phyloP scores from a whole-genome alignment of 176 grass and related monocot genomes.

The Saccharum spontaneum region DNA sequence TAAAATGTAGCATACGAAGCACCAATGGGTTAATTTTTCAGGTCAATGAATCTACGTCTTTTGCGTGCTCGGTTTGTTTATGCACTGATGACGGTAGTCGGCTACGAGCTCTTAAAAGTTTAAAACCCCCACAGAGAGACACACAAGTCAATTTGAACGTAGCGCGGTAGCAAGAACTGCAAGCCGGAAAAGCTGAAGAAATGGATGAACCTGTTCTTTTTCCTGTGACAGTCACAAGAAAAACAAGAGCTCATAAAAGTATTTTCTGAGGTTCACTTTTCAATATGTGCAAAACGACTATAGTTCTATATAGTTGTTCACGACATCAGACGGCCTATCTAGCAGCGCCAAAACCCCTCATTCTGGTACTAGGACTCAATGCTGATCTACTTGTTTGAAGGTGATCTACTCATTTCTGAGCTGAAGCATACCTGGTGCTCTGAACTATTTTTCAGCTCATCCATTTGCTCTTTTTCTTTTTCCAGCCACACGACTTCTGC shows the following conservation, averaged over 20 bases:
- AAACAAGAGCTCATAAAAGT: background rate
- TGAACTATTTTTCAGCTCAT: slow-evolving; percentile 27
- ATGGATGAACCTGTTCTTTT: too few relatives aligned
- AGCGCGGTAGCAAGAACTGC: background rate
- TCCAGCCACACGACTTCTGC: background rate
- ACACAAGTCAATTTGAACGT: background rate
- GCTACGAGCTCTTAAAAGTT: background rate
- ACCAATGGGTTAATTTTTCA: background rate
- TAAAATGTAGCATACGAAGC: background rate
- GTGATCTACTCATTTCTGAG: slow-evolving; percentile 14
- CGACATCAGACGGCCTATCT: background rate
- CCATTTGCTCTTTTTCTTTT: too few relatives aligned
- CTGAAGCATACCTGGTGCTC: slow-evolving; percentile 50
- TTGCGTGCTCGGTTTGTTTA: too few relatives aligned
- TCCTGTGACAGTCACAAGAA: background rate
- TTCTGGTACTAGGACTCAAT: too few relatives aligned
- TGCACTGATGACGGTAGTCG: background rate
- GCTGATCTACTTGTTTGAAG: too few relatives aligned
- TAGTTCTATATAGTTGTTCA: background rate
- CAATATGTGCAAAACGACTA: too few relatives aligned
- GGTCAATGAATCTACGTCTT: background rate
- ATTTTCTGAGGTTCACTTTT: background rate
- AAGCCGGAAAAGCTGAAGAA: background rate
- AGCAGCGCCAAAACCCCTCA: too few relatives aligned
- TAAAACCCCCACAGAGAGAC: background rate